phyloP scores from a whole-genome alignment of 345 rosid species.

The Mangifera indica region DNA sequence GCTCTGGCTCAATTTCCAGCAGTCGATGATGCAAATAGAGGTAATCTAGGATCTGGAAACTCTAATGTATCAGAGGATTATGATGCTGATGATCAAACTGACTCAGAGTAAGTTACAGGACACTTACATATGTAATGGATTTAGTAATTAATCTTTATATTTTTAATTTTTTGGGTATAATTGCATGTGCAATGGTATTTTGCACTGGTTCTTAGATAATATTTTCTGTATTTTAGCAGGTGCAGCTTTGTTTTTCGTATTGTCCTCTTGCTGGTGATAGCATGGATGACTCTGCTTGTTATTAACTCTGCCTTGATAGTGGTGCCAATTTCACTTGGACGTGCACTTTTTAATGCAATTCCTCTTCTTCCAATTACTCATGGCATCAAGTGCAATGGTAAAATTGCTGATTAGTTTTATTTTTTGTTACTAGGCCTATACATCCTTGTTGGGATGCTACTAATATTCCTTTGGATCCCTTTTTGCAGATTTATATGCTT shows the following conservation, averaged over 20 bases:
- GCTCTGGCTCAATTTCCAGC: slow-evolving; percentile 55
- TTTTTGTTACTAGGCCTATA: not conserved
- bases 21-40: slow-evolving; percentile 50
- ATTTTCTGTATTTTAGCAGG: slow-evolving; percentile 51
- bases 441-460: slow-evolving; percentile 8
- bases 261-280: slow-evolving; percentile 78
- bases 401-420: slow-evolving; percentile 11
- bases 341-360: slow-evolving; percentile 83
- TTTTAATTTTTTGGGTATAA: slow-evolving; percentile 25
- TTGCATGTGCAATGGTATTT: not conserved
- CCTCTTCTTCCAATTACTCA: slow-evolving; percentile 96
- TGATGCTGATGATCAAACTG: slow-evolving; percentile 77
- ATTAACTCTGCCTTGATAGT: slow-evolving; percentile 88
- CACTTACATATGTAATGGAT: slow-evolving; percentile 14
- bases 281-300: slow-evolving; percentile 95
- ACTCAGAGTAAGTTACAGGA: slow-evolving; percentile 72
- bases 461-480: slow-evolving; percentile 18
- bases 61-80: slow-evolving; percentile 55
- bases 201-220: not conserved
- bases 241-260: slow-evolving; percentile 80
- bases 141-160: not conserved
- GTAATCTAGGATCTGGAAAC: slow-evolving; percentile 36
- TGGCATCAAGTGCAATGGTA: slow-evolving; percentile 98
- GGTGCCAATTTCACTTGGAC: slow-evolving; percentile 90
- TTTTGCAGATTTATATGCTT: slow-evolving; percentile 80